Evolutionary conservation across 2,329 filamentous ascomycete species (phyloP), one percentile per base, ranked within the genome.

Genomic region (Berkeleyomyces rouxiae): DNA sequence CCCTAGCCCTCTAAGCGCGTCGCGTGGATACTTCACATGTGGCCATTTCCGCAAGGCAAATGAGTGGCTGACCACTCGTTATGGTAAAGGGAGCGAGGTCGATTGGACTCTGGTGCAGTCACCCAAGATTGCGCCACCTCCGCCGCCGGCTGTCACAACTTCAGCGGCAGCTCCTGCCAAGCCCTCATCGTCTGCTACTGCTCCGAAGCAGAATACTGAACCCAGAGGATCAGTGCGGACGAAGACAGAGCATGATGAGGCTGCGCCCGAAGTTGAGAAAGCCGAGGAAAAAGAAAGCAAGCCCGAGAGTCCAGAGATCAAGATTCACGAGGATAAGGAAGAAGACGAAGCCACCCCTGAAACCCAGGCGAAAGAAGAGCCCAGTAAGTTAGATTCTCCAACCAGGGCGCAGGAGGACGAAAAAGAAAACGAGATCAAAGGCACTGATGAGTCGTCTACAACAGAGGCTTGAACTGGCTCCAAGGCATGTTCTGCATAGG

Each of bases 1-100:
- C 74, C 93, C 93, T 0, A 96, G 90, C 72, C 93, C 93, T n/a
- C 73, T 96, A 67, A 95, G 89, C 74, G 93, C 92, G 3, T 75
- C 78, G 11, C 80, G 82, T 61, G 93, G 93, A 0, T 99, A 90
- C 73, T 90, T 89, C 67, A 85, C 88, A 64, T 91, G 87, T 68
- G 82, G 83, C 0, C 90, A 95, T 73, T 96, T 95, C 72, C 84
- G 78, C 66, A 82, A 84, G 74, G 83, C 88, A 57, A 95, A 96
- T 70, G 84, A 88, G 68, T 99, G 93, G 93, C 77, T 99, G 31
- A 76, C 80, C 61, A 73, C 79, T 67, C 79, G 87, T 64, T 96
- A 97, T 72, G 93, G 93, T 0, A 76, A 80, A n/a, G 86, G 85
- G 2, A 86, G 82, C 1, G 82, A 84, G 69, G 90, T 99, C 68